Base-by-base conservation (phyloP, 2,329 filamentous ascomycete genomes). In the Emydomyces testavorans region DNA sequence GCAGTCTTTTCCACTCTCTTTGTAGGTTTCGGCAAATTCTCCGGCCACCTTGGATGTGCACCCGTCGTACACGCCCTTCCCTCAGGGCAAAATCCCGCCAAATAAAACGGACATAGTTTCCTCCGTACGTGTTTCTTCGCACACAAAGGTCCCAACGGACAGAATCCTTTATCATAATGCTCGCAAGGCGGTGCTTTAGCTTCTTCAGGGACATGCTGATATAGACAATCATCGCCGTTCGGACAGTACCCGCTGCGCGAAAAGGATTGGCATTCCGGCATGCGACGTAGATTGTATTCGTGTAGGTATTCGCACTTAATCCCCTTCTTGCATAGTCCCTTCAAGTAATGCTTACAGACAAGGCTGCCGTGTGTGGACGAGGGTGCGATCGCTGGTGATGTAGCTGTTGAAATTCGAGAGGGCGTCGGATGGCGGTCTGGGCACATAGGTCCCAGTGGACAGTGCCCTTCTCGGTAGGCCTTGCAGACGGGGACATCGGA, bases 261-360 rank as follows among this genome's bases (percentile, higher is more conserved):
- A 69, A 90, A 96, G 68, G 94, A 94, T 62, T 94, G 94, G 71
- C 92, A 98, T 71, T 96, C 92, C 53, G 92, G 89, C 87, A 96
- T 96, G 67, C 92, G 89, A 54, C 92, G 82, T 57, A 98, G 77
- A 69, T 98, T 96, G 73, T 95, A 98, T 69, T 96, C 92, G 74
- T 98, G 92, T 41, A 96, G 74, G 61, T 96, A 98, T 71, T 98
- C 92, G 79, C 92, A 98, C 57, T 81, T 79, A 62, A 95, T 83
- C 59, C 90, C 92, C 69, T 96, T 96, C 65, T 98, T 98, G 75
- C 92, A 98, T 16, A 98, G 79, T 0, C 89, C 90, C 55, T 93
- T 85, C 61, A 96, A 80, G 82, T 92, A 96, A 74, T 96, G 92
- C 72, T 98, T 98, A 79, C 92, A 98, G 52, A 98, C 90, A 13